Conservation (phyloP, 2,329 filamentous ascomycete species). For the Calonectria ilicicola region DNA sequence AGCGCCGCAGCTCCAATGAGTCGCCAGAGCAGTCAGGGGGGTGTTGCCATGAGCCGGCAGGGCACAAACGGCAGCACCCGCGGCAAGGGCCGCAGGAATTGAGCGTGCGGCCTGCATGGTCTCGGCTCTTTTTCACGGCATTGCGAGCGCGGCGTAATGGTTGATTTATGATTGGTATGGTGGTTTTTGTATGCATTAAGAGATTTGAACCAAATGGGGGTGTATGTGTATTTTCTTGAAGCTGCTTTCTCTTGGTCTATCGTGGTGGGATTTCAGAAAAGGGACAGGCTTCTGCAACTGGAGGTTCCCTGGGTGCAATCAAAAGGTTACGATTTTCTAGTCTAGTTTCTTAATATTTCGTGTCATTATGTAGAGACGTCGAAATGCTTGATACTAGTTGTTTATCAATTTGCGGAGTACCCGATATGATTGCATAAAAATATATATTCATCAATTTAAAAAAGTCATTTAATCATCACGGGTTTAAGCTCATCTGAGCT, state of each 20-base stretch:
- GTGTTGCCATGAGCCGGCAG: conserved; percentile 68
- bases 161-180: conserved; percentile 27
- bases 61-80: conserved; percentile 63
- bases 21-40: conserved; percentile 66
- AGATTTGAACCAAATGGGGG: conserved; percentile 25
- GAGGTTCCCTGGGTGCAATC: not conserved
- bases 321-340: conserved; percentile 24
- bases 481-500: not conserved
- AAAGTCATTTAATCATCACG: conserved; percentile 1
- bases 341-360: conserved; percentile 4
- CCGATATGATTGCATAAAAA: not conserved
- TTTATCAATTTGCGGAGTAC: conserved; percentile 18
- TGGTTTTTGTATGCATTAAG: conserved; percentile 19
- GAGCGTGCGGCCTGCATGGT: conserved; percentile 18
- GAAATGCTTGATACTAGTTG: conserved; percentile 28
- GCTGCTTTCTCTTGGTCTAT: conserved; percentile 17
- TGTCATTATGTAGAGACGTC: conserved; percentile 36
- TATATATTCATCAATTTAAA: not conserved
- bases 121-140: conserved; percentile 38
- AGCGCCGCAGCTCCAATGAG: conserved; percentile 63
- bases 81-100: conserved; percentile 57
- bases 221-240: conserved; percentile 24
- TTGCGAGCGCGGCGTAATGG: conserved; percentile 44
- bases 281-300: conserved; percentile 8
- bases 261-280: conserved; percentile 4